Evolutionary conservation across 2,329 filamentous ascomycete species (phyloP).

Genomic region (Diaporthe aspalathi): DNA sequence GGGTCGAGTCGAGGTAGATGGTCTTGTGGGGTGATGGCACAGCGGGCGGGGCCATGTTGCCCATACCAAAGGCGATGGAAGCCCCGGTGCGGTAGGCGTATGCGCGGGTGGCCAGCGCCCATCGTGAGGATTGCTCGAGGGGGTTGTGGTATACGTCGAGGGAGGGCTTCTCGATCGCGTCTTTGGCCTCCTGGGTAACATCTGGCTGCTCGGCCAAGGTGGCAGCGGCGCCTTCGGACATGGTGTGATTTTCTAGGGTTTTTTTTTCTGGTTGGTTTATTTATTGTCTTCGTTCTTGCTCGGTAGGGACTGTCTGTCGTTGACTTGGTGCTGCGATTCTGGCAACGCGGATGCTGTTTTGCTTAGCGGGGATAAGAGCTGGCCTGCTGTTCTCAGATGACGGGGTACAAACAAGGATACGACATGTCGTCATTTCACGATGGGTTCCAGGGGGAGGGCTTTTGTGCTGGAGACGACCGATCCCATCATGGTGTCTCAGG

Average conservation of each 20-base stretch:
- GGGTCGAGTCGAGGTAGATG: conserved; percentile 57
- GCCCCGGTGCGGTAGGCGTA: conserved; percentile 58
- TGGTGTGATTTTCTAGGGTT: not conserved
- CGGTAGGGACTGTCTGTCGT: conserved; percentile 18
- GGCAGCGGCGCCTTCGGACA: conserved; percentile 37
- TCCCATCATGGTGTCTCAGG: conserved; percentile 13
- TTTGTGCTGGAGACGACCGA: not conserved
- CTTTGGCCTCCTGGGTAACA: conserved; percentile 28
- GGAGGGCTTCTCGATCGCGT: conserved; percentile 29
- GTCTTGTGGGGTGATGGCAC: conserved; percentile 53
- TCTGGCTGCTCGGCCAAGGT: conserved; percentile 38
- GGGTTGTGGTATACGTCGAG: conserved; percentile 54
- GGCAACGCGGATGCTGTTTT: conserved; percentile 8
- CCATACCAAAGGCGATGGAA: conserved; percentile 55
- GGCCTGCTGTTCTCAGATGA: not conserved
- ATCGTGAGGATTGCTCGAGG: conserved; percentile 56
- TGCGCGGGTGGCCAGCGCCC: conserved; percentile 56
- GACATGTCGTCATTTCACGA: conserved; percentile 6
- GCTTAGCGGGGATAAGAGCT: conserved; percentile 1
- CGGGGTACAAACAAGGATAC: conserved; percentile 19
- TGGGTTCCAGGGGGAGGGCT: not conserved
- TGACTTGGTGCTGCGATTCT: not conserved
- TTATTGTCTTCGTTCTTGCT: not conserved
- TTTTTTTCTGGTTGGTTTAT: not conserved
- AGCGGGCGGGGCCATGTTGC: conserved; percentile 55